Conservation (phyloP, 129 eudicot species). For the Smallanthus sonchifolius region DNA sequence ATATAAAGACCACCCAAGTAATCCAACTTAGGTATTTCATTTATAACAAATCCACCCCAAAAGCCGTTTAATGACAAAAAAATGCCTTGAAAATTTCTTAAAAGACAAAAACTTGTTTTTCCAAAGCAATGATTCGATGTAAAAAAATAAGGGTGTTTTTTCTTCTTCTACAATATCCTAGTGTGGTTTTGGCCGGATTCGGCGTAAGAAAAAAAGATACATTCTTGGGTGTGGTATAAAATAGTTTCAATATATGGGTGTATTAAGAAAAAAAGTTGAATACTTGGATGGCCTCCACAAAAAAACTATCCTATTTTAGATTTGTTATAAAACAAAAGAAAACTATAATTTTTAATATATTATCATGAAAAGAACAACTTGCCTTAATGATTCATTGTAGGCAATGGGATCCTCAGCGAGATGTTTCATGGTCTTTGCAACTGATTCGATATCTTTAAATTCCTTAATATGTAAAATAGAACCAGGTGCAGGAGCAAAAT, state of each 20-base stretch:
- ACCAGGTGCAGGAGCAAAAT: slow-evolving; percentile 82
- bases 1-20: not conserved
- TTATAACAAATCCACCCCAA: not conserved
- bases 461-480: slow-evolving; percentile 80
- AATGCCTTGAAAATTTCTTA: not conserved
- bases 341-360: not conserved
- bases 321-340: not conserved
- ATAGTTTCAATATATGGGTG: not conserved
- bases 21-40: not conserved
- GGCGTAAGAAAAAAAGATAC: not conserved
- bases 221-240: not conserved
- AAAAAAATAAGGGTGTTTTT: not conserved
- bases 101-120: not conserved
- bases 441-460: slow-evolving; percentile 48
- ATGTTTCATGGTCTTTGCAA: slow-evolving; percentile 74
- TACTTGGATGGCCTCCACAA: not conserved
- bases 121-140: not conserved
- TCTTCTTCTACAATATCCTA: not conserved
- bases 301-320: not conserved
- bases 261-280: not conserved
- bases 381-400: slow-evolving; percentile 70
- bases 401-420: slow-evolving; percentile 78
- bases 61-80: not conserved
- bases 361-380: slow-evolving; percentile 7
- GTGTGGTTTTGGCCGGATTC: not conserved